Percentiles rank a stretch among this genome's conserved stretches.
Evolutionary conservation across 2,329 filamentous ascomycete species (phyloP).

Genomic region (Colletotrichum sp.): DNA sequence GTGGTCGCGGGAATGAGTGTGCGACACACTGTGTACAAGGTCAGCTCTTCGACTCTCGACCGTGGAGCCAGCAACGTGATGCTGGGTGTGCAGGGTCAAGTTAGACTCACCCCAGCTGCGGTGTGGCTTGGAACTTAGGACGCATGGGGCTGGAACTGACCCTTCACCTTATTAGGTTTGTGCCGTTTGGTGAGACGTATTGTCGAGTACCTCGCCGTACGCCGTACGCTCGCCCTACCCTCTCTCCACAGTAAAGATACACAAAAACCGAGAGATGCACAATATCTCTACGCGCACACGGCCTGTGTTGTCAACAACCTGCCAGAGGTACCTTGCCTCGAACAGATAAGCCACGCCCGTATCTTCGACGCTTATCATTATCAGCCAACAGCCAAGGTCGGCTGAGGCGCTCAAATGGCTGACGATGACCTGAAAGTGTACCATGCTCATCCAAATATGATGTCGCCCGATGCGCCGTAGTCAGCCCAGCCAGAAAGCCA

Average conservation of each 20-base stretch:
- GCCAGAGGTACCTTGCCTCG: neutral
- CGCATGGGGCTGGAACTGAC: neutral
- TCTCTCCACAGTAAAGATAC: slow-evolving; percentile 1
- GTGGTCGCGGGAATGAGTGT: neutral
- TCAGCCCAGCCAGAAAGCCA: neutral
- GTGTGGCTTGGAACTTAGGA: neutral
- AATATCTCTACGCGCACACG: neutral
- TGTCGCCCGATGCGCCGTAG: neutral
- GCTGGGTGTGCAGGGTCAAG: neutral
- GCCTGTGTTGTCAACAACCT: neutral
- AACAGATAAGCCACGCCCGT: neutral
- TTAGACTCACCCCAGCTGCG: neutral
- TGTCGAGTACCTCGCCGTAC: neutral
- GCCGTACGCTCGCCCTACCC: neutral
- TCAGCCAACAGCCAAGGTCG: neutral
- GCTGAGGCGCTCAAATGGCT: neutral
- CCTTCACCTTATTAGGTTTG: neutral
- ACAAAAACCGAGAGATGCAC: neutral
- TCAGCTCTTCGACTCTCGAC: neutral
- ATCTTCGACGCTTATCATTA: neutral
- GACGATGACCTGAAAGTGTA: neutral
- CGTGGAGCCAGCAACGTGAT: neutral
- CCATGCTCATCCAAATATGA: neutral
- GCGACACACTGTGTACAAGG: slow-evolving; percentile 8
- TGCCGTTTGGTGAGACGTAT: slow-evolving; percentile 1